Evolutionary conservation across 805 yeast genomes (phyloP).

Genomic region (Kregervanrija fluxuum): DNA sequence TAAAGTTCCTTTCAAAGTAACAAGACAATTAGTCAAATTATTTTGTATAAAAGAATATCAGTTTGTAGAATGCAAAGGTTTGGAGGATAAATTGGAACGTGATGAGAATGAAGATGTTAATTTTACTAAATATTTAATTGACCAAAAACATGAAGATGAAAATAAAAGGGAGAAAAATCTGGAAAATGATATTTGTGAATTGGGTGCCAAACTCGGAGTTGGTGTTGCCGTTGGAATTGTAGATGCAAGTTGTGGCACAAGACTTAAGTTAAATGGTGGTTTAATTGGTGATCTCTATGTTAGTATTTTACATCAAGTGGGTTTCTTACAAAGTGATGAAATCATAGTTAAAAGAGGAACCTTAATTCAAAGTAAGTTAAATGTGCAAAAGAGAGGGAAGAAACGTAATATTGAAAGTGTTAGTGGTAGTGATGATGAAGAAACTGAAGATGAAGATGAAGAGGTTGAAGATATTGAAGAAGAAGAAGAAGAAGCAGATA

Average conservation of each 20-base stretch:
- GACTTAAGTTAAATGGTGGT: constrained; percentile 20
- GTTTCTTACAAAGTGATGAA: not conserved
- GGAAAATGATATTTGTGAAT: constrained; percentile 18
- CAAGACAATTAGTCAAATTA: constrained; percentile 30
- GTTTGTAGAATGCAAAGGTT: constrained; percentile 29
- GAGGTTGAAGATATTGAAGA: constrained; percentile 5
- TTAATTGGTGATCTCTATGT: constrained; percentile 17
- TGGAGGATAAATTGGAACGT: constrained; percentile 37
- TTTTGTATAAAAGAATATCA: constrained; percentile 45
- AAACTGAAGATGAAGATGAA: too few species aligned
- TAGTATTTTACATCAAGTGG: constrained; percentile 5
- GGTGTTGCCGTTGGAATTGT: constrained; percentile 13
- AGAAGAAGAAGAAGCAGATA: not conserved
- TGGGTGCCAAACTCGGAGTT: constrained; percentile 18
- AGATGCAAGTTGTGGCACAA: constrained; percentile 5
- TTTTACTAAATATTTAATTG: constrained; percentile 13
- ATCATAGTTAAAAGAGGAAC: not conserved
- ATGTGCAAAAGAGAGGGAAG: too few species aligned
- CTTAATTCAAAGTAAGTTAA: too few species aligned
- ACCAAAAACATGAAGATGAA: constrained; percentile 1
- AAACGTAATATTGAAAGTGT: constrained; percentile 1
- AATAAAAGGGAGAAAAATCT: not conserved
- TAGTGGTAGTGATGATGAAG: not conserved
- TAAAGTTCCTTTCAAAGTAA: not conserved
- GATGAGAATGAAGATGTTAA: constrained; percentile 41